Percentiles rank a stretch among this genome's conserved stretches.
Evolutionary conservation across 2,329 filamentous ascomycete species (phyloP).

Genomic region (Hymenoscyphus infarciens): DNA sequence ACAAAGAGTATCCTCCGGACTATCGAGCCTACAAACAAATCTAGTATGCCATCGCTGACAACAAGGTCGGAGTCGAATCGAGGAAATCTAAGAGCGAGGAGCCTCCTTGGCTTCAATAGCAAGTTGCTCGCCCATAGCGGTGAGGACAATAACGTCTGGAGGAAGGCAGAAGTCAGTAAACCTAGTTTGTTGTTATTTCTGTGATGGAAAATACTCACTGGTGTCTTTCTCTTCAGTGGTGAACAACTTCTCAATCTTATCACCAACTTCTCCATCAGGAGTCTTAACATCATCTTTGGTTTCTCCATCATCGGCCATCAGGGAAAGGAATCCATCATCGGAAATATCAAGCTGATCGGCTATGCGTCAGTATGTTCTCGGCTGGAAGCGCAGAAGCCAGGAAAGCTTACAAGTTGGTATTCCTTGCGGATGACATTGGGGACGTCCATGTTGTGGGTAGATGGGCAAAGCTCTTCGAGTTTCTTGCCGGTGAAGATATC

Average conservation of each 20-base stretch:
- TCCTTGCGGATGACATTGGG: slow-evolving; percentile 88
- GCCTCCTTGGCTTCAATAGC: slow-evolving; percentile 95
- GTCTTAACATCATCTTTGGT: slow-evolving; percentile 95
- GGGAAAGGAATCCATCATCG: slow-evolving; percentile 90
- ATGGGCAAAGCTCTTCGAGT: slow-evolving; percentile 97
- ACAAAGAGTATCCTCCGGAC: slow-evolving; percentile 24
- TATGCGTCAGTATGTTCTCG: slow-evolving; percentile 8
- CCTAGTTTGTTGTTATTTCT: background rate
- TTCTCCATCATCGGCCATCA: slow-evolving; percentile 82
- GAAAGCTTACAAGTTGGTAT: slow-evolving; percentile 81
- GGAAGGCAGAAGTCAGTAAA: background rate
- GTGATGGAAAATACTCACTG: slow-evolving; percentile 57
- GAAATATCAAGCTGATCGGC: slow-evolving; percentile 73
- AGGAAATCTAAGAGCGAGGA: slow-evolving; percentile 43
- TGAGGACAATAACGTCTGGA: slow-evolving; percentile 83
- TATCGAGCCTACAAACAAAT: slow-evolving; percentile 26
- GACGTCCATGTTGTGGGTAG: slow-evolving; percentile 97
- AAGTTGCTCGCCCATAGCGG: slow-evolving; percentile 93
- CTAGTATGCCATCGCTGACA: slow-evolving; percentile 31
- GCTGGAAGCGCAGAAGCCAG: background rate
- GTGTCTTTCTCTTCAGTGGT: slow-evolving; percentile 82
- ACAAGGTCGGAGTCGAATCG: slow-evolving; percentile 31
- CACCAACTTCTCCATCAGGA: slow-evolving; percentile 83
- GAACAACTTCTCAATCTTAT: slow-evolving; percentile 82
- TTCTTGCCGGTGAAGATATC: slow-evolving; percentile 99